Percentiles rank a stretch among this genome's conserved stretches.
Evolutionary conservation across 129 eudicot species (phyloP).

Genomic region (Glebionis coronaria): DNA sequence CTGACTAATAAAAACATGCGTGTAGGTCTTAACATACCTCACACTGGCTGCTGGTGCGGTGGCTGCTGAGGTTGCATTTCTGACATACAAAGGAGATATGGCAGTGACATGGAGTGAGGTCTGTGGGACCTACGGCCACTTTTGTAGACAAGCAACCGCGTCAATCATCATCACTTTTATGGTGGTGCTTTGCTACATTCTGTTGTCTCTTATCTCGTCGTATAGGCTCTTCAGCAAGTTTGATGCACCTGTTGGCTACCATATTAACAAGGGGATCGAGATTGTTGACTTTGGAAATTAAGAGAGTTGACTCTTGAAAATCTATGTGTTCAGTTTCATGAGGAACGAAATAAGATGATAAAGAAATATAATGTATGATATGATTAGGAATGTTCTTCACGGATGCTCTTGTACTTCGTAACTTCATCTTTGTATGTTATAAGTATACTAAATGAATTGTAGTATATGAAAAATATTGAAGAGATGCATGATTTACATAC

Average conservation of each 20-base stretch:
- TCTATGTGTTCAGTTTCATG: background rate
- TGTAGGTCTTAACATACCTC: constrained; percentile 61
- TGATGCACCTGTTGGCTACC: constrained; percentile 62
- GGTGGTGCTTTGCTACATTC: constrained; percentile 64
- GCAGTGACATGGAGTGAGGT: constrained; percentile 70
- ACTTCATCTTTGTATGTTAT: background rate
- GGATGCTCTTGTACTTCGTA: constrained; percentile 14
- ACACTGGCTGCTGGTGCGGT: constrained; percentile 78
- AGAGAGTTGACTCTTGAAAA: constrained; percentile 19
- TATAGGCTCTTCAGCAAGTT: constrained; percentile 84
- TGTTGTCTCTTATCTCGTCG: constrained; percentile 70
- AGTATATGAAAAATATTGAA: background rate
- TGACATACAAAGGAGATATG: constrained; percentile 79
- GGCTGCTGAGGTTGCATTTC: constrained; percentile 70
- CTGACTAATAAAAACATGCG: background rate
- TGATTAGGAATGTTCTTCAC: constrained; percentile 17
- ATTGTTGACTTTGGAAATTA: constrained; percentile 38
- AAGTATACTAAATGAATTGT: constrained; percentile 19
- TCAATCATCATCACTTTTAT: constrained; percentile 60
- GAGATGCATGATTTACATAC: background rate
- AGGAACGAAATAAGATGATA: constrained; percentile 7
- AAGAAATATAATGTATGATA: constrained; percentile 12
- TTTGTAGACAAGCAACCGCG: constrained; percentile 68
- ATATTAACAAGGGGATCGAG: constrained; percentile 54
- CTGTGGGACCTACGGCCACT: constrained; percentile 64